Evolutionary conservation across 2,329 filamentous ascomycete genomes (phyloP).

Genomic region (Penicillium frequentans): DNA sequence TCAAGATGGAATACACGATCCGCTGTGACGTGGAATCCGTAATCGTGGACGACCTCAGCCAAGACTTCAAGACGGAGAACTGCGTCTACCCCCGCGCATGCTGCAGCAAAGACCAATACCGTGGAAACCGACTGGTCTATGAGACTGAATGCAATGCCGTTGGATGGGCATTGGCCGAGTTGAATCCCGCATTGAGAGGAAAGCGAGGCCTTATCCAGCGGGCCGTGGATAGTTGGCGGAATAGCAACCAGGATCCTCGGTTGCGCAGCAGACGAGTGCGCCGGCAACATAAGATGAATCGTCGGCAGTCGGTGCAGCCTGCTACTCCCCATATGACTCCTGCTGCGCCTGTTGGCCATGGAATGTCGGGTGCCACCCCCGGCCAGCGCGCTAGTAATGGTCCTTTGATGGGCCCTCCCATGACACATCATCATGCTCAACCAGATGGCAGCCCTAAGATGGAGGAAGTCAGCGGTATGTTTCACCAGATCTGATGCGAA

Average conservation of each 20-base stretch:
- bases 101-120: slow-evolving; percentile 93
- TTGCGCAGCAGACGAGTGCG: slow-evolving; percentile 88
- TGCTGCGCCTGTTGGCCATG: slow-evolving; percentile 62
- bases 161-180: slow-evolving; percentile 95
- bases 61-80: slow-evolving; percentile 96
- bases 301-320: slow-evolving; percentile 69
- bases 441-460: slow-evolving; percentile 60
- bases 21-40: slow-evolving; percentile 97
- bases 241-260: slow-evolving; percentile 95
- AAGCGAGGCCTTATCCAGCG: slow-evolving; percentile 95
- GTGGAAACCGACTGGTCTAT: slow-evolving; percentile 91
- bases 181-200: slow-evolving; percentile 86
- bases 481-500: slow-evolving; percentile 78
- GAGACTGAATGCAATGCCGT: slow-evolving; percentile 99
- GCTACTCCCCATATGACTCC: slow-evolving; percentile 66
- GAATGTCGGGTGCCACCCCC: slow-evolving; percentile 55
- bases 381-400: slow-evolving; percentile 39
- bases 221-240: slow-evolving; percentile 97
- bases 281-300: slow-evolving; percentile 94
- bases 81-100: slow-evolving; percentile 96
- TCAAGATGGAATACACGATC: slow-evolving; percentile 99
- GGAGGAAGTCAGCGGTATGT: slow-evolving; percentile 95
- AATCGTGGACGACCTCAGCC: slow-evolving; percentile 77
- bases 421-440: slow-evolving; percentile 75
- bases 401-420: slow-evolving; percentile 68